A percentile compares a stretch with the other conserved stretches of the same genome.
Evolutionary conservation across 2,329 filamentous ascomycete species (phyloP).

Genomic region (Aspergillus neoniger): DNA sequence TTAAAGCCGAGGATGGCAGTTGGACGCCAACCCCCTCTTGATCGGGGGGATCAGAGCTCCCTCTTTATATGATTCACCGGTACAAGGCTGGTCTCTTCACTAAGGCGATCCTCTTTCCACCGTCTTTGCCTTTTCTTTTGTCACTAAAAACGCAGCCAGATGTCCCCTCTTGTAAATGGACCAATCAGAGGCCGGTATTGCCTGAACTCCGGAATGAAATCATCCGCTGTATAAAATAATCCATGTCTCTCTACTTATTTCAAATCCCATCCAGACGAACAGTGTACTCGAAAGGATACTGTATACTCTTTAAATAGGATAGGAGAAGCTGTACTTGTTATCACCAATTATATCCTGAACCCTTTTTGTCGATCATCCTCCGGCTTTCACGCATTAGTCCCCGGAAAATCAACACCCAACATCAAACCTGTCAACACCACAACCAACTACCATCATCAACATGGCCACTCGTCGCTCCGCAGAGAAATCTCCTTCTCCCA

Average conservation of each 20-base stretch:
- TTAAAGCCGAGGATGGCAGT: slow-evolving; percentile 18
- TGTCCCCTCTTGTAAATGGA: neutral
- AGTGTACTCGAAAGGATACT: neutral
- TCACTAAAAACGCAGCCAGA: neutral
- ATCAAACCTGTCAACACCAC: neutral
- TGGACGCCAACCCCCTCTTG: neutral
- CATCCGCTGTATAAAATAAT: slow-evolving; percentile 2
- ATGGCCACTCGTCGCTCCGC: slow-evolving; percentile 38
- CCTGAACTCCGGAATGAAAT: slow-evolving; percentile 1
- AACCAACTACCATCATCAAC: slow-evolving; percentile 7
- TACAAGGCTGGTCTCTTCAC: neutral
- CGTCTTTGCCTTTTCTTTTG: neutral
- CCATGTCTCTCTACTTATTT: neutral
- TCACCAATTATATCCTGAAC: neutral
- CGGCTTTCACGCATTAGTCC: neutral
- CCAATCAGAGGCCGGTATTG: slow-evolving; percentile 10
- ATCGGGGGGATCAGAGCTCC: neutral
- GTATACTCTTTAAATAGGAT: neutral
- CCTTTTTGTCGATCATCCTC: neutral
- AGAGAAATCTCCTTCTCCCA: slow-evolving; percentile 29
- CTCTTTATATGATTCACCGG: neutral
- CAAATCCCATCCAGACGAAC: neutral
- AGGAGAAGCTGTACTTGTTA: neutral
- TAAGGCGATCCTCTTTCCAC: neutral
- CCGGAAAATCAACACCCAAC: neutral